Conservation (phyloP, 2,329 filamentous ascomycete genomes). For the Lasiodiplodia theobromae region DNA sequence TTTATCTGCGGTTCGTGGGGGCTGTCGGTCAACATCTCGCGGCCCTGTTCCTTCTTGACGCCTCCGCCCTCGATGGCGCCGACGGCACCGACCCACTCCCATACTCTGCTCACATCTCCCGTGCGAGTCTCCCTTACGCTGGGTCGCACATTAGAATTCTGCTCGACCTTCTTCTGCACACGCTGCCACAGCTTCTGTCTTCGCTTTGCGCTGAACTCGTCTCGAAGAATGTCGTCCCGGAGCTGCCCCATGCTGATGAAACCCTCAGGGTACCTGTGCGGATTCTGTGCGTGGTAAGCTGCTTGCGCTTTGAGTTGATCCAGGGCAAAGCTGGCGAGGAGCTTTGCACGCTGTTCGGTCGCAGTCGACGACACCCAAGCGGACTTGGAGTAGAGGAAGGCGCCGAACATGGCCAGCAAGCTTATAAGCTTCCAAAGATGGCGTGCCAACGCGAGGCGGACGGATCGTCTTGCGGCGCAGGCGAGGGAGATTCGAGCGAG, state of each 20-base stretch:
- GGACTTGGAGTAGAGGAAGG: constrained; percentile 67
- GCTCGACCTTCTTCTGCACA: constrained; percentile 85
- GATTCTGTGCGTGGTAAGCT: constrained; percentile 73
- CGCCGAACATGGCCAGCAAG: constrained; percentile 54
- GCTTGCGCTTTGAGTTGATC: constrained; percentile 85
- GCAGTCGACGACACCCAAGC: constrained; percentile 68
- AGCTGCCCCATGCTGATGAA: constrained; percentile 90
- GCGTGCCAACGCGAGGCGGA: constrained; percentile 82
- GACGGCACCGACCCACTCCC: constrained; percentile 73
- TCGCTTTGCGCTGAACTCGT: constrained; percentile 77
- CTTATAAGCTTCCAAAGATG: constrained; percentile 84
- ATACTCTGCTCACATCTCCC: constrained; percentile 66
- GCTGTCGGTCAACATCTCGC: constrained; percentile 33
- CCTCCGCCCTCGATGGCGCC: constrained; percentile 29
- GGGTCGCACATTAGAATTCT: constrained; percentile 88
- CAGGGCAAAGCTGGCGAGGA: constrained; percentile 83
- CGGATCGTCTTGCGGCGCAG: constrained; percentile 79
- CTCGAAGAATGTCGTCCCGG: constrained; percentile 86
- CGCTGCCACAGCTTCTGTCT: constrained; percentile 84
- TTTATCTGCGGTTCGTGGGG: constrained; percentile 31
- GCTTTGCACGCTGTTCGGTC: constrained; percentile 76
- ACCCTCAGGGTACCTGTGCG: constrained; percentile 70
- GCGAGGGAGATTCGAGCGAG: constrained; percentile 88
- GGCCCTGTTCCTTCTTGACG: constrained; percentile 35
- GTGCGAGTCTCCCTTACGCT: constrained; percentile 69